phyloP scores from a whole-genome alignment of 1,139 yeast species.

The Wickerhamiella pararugosa region DNA sequence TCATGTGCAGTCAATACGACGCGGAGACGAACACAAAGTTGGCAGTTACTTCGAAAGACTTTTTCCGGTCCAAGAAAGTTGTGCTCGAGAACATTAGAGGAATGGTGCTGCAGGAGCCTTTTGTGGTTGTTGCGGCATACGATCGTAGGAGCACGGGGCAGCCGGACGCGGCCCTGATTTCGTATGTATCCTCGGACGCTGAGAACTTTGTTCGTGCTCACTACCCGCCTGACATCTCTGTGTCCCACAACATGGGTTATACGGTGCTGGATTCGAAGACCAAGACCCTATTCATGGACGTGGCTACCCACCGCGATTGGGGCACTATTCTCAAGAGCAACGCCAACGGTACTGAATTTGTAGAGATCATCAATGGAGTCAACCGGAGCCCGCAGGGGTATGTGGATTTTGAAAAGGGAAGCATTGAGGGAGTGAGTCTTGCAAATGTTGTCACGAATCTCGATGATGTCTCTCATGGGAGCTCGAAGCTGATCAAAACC shows the following conservation, averaged over 20 bases:
- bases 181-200: slow-evolving; percentile 78
- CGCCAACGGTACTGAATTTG: slow-evolving; percentile 91
- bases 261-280: slow-evolving; percentile 68
- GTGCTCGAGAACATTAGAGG: slow-evolving; percentile 45
- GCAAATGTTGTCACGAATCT: slow-evolving; percentile 53
- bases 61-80: slow-evolving; percentile 30
- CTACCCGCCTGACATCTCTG: slow-evolving; percentile 56
- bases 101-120: slow-evolving; percentile 50
- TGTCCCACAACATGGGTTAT: slow-evolving; percentile 60
- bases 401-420: slow-evolving; percentile 81
- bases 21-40: slow-evolving; percentile 20
- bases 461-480: slow-evolving; percentile 27
- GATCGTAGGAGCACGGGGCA: slow-evolving; percentile 9
- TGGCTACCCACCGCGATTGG: slow-evolving; percentile 56
- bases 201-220: slow-evolving; percentile 57
- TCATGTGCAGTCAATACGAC: slow-evolving; percentile 41
- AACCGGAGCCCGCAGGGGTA: slow-evolving; percentile 60
- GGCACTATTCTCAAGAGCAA: slow-evolving; percentile 85
- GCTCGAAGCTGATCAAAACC: slow-evolving; percentile 46
- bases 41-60: slow-evolving; percentile 40
- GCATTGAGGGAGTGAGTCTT: slow-evolving; percentile 75
- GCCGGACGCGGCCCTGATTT: slow-evolving; percentile 31
- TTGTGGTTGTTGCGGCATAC: slow-evolving; percentile 49
- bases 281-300: slow-evolving; percentile 68
- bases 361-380: slow-evolving; percentile 52